Evolutionary conservation across 108 stramenopile genomes (phyloP), one percentile per base, ranked within the genome.

Genomic region (Nannochloropsis salina): DNA sequence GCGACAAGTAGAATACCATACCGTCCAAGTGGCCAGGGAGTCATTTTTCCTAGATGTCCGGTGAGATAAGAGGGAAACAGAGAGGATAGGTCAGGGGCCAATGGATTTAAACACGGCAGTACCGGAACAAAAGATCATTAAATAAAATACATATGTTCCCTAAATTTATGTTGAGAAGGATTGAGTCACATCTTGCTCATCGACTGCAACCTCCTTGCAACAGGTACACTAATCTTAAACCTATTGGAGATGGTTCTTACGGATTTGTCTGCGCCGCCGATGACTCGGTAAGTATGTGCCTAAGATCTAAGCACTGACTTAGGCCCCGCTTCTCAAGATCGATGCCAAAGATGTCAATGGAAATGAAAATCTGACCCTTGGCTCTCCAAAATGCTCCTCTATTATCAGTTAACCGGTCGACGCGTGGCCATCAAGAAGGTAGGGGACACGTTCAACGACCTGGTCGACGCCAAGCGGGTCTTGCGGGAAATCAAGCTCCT

Each of bases 371-470:
- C 31, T 31, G 31, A 31, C 31, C 31, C 31, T 31, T 31, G 31
- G 31, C 31, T 31, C 31, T 31, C 31, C 0, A 31, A 31, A 31
- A 31, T 31, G 31, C 31, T 31, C 31, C 31, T 31, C 31, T 31
- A 31, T 31, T 31, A 4, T 9, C 80, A 85, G 89, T 41, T 91
- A n/a, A 92, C 93, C 18, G 86, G 93, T 22, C 41, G 84, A 1
- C 93, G 95, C 86, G 93, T 94, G 80, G 93, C 93, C 15, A 93
- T 94, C 80, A 94, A 94, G 85, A 94, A 94, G 79, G 86, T 94
- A 8, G 83, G 83, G 44, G 86, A 93, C 45, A 90, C 90, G 2
- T 94, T 93, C 45, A 21, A 83, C 9, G 93, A 93, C 42, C 85
- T 93, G n/a, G 87, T 91, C 6, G 93, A 93, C 61, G 93, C 93